Evolutionary conservation across 129 eudicot genomes (phyloP).

Genomic region (Smallanthus sonchifolius): DNA sequence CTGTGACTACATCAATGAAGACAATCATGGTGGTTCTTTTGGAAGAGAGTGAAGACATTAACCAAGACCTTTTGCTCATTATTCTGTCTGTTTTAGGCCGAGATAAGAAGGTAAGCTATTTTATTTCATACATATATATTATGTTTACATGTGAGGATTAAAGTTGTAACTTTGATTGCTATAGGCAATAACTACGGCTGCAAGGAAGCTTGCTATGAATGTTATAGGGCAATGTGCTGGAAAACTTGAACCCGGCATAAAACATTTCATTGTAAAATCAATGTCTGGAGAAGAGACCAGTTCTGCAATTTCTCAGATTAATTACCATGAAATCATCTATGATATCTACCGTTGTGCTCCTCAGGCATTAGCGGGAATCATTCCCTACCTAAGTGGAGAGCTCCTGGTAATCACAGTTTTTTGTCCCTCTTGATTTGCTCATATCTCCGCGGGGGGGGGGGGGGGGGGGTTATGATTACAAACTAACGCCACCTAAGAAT

Average conservation of each 20-base stretch:
- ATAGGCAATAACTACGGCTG: slow-evolving; percentile 60
- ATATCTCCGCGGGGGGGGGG: neutral
- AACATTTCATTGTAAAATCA: slow-evolving; percentile 77
- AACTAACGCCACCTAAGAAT: slow-evolving; percentile 1
- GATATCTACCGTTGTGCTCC: slow-evolving; percentile 88
- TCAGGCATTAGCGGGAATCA: slow-evolving; percentile 71
- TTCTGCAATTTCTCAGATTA: slow-evolving; percentile 42
- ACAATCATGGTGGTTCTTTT: slow-evolving; percentile 84
- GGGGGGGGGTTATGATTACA: neutral
- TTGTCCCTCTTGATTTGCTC: neutral
- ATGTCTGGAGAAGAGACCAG: slow-evolving; percentile 79
- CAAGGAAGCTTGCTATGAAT: slow-evolving; percentile 88
- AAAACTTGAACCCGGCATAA: slow-evolving; percentile 84
- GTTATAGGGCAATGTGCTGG: slow-evolving; percentile 75
- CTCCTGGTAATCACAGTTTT: slow-evolving; percentile 61
- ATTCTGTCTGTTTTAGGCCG: slow-evolving; percentile 72
- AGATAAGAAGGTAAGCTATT: slow-evolving; percentile 53
- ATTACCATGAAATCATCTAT: slow-evolving; percentile 78
- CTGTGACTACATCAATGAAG: slow-evolving; percentile 75
- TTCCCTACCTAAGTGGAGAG: slow-evolving; percentile 87
- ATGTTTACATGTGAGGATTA: neutral
- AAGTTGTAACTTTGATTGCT: slow-evolving; percentile 15
- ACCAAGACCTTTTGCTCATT: slow-evolving; percentile 58
- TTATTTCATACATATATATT: neutral
- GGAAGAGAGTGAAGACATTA: slow-evolving; percentile 95